These are phyloP conservation scores for Erysimum cheiranthoides DNA, from an alignment of 345 rosid genomes.

Conservation along the genomic window DNA sequence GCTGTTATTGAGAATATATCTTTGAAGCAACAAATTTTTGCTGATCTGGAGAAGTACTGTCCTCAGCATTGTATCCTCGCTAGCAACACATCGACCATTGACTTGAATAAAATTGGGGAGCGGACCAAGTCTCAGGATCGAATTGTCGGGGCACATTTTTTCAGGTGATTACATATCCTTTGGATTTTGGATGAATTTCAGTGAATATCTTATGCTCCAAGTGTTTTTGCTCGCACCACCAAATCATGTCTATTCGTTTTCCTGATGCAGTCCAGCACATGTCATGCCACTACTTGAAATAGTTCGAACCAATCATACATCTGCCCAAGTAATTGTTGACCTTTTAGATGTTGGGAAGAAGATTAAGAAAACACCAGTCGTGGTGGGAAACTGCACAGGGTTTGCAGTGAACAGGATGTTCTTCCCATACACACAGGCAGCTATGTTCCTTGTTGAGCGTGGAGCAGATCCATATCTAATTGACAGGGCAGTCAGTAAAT, in stretches of 20 bases:
- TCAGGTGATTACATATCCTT: constrained; percentile 62
- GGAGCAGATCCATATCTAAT: constrained; percentile 82
- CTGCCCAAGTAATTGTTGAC: constrained; percentile 91
- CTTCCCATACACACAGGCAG: constrained; percentile 92
- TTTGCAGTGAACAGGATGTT: constrained; percentile 99
- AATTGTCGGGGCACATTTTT: constrained; percentile 96
- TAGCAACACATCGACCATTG: constrained; percentile 94
- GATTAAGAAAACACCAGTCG: constrained; percentile 91
- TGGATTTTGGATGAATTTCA: constrained; percentile 1
- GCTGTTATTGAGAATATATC: constrained; percentile 91
- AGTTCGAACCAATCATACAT: constrained; percentile 82
- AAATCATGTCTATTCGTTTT: constrained; percentile 36
- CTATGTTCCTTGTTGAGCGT: constrained; percentile 78
- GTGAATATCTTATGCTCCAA: constrained; percentile 15
- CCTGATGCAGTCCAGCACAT: constrained; percentile 86
- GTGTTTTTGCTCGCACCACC: constrained; percentile 14
- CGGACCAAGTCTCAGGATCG: constrained; percentile 78
- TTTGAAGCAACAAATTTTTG: constrained; percentile 94
- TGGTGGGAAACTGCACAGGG: constrained; percentile 98
- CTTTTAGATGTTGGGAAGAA: constrained; percentile 86
- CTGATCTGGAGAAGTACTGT: constrained; percentile 90
- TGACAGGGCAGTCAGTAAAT: constrained; percentile 76
- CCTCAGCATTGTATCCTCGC: constrained; percentile 91
- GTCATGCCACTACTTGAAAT: constrained; percentile 97
- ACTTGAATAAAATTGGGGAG: constrained; percentile 86